Base-by-base conservation (phyloP, 805 yeast genomes). In the Metschnikowia shivogae region DNA sequence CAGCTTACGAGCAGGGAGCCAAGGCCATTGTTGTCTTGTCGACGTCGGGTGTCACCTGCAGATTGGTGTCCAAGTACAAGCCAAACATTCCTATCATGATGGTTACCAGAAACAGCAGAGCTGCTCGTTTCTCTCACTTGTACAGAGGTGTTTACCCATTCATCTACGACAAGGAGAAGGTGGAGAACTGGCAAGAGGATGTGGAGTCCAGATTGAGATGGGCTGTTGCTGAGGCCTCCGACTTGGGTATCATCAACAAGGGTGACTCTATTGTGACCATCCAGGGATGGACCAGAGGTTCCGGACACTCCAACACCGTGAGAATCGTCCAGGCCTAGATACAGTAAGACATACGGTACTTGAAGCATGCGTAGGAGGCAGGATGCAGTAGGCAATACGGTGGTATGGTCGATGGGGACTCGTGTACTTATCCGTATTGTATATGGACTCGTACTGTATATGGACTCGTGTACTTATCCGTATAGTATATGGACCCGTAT, bases 121-220 rank as follows among this genome's bases (percentile, higher is more conserved):
- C 97, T 54, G 97, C 98, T 50, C 88, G 97, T 78, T 89, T 82
- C 77, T 81, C 92, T 57, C 99, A 93, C 77, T 80, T 93, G 69
- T 89, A 87, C 80, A 86, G 99, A 76, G 99, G 99, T 73, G 98
- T 93, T 55, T 93, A 90, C 76, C 99, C 99, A 67, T 89, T 92
- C 75, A 80, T 88, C 61, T 93, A 86, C 79, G 72, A 73, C 51
- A 73, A 79, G 67, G 73, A 69, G 43, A 72, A 76, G 66, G 77
- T 77, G 55, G 86, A 80, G 63, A 82, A 87, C 80, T 93, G 99
- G 99, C 87, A 88, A 69, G 83, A 83, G 66, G 99, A 93, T 73
- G 96, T 92, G 57, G 98, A 93, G 79, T 78, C 77, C 67, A 88
- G 99, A 78, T 82, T 93, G 68, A 79, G 86, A 73, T 85, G 85